phyloP scores from a whole-genome alignment of 768 basidiomycete genomes.

The Mycena epipterygia region DNA sequence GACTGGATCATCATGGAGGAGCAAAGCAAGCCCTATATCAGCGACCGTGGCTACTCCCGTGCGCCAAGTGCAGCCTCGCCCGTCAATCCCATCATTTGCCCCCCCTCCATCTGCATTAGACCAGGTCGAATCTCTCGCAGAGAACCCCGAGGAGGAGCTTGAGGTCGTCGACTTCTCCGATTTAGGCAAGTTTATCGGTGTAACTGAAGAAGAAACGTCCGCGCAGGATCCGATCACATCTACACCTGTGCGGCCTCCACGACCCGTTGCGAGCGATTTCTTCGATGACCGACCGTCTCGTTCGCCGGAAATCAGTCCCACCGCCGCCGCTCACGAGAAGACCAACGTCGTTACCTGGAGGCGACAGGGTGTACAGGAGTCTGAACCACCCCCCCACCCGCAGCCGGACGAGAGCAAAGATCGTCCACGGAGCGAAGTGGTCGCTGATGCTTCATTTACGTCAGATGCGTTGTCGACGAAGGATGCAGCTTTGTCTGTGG shows the following conservation, averaged over 20 bases:
- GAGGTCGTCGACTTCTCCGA: constrained; percentile 89
- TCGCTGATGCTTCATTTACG: constrained; percentile 22
- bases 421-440: constrained; percentile 21
- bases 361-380: constrained; percentile 42
- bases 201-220: constrained; percentile 43
- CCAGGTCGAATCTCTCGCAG: constrained; percentile 60
- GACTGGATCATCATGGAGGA: constrained; percentile 70
- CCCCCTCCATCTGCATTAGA: constrained; percentile 55
- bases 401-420: constrained; percentile 22
- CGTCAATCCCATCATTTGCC: constrained; percentile 34
- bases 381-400: constrained; percentile 27
- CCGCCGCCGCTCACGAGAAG: constrained; percentile 42
- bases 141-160: constrained; percentile 69
- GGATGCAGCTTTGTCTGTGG: constrained; percentile 25
- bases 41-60: constrained; percentile 44
- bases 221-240: constrained; percentile 39
- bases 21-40: constrained; percentile 55
- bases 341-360: constrained; percentile 61
- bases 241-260: constrained; percentile 46
- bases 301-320: constrained; percentile 4
- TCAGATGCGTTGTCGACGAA: constrained; percentile 30
- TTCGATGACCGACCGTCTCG: constrained; percentile 64
- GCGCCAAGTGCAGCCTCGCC: constrained; percentile 43
- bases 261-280: constrained; percentile 79
- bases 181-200: constrained; percentile 76